Conservation (phyloP, 352 stramenopile species). For the Globisporangium lucens region DNA sequence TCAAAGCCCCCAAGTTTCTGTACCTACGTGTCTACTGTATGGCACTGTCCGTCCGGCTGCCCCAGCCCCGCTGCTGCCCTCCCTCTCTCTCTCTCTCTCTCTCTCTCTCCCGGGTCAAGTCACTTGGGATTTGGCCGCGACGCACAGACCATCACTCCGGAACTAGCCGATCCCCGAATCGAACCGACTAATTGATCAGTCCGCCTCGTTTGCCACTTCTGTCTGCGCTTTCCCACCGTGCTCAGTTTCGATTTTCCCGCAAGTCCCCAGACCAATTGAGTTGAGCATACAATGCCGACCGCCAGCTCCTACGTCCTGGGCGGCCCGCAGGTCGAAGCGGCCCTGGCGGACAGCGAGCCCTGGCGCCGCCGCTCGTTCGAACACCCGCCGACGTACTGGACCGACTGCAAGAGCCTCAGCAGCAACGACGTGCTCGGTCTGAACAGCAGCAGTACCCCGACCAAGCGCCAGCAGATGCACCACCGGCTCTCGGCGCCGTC, state of each 20-base stretch:
- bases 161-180: no score
- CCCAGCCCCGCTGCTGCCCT: not conserved
- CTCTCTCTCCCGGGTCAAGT: not conserved
- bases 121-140: not conserved
- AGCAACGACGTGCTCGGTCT: not conserved
- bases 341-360: not conserved
- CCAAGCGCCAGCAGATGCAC: not conserved
- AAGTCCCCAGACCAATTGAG: not conserved
- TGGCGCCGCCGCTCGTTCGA: slow-evolving; percentile 12
- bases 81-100: not conserved
- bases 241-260: slow-evolving; percentile 3
- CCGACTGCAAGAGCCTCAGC: slow-evolving; percentile 8
- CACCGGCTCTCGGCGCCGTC: slow-evolving; percentile 11
- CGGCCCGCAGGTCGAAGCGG: not conserved
- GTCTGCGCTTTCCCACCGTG: not conserved
- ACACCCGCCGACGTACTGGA: slow-evolving; percentile 1
- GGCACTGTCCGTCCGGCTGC: not conserved
- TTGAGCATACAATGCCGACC: not conserved
- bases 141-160: not conserved
- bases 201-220: not conserved
- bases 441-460: not conserved
- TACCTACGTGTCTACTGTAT: not conserved
- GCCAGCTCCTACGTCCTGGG: slow-evolving; percentile 4
- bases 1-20: not conserved
- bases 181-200: not conserved